Percentiles rank a stretch among this genome's conserved stretches.
Evolutionary conservation across 768 basidiomycete species (phyloP).

Genomic region (Pseudohyphozyma bogoriensis): DNA sequence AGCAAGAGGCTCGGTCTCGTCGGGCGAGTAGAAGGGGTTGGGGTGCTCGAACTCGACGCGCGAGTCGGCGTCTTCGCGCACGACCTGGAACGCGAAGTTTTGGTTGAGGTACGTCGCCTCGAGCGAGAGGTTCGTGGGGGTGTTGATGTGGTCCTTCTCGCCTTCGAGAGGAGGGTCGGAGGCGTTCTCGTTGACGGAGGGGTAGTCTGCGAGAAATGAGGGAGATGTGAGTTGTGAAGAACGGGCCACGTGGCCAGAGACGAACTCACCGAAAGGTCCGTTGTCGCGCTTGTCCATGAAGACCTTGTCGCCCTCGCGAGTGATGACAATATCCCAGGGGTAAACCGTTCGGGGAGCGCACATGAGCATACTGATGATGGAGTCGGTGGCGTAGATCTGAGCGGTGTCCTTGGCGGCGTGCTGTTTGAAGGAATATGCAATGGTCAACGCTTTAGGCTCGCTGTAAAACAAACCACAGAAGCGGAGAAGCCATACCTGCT

Average conservation of each 20-base stretch:
- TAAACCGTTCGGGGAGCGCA: conserved; percentile 88
- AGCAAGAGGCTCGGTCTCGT: conserved; percentile 89
- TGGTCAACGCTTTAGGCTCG: conserved; percentile 12
- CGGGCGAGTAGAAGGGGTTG: conserved; percentile 90
- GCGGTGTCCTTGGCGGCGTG: conserved; percentile 71
- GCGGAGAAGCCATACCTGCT: conserved; percentile 52
- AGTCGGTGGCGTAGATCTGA: conserved; percentile 85
- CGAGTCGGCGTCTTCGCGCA: conserved; percentile 56
- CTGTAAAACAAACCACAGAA: not conserved
- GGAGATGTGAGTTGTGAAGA: not conserved
- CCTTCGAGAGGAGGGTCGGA: conserved; percentile 81
- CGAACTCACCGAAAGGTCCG: conserved; percentile 63
- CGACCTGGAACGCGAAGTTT: conserved; percentile 94
- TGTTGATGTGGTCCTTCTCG: conserved; percentile 66
- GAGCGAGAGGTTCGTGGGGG: conserved; percentile 81
- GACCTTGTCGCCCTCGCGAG: conserved; percentile 81
- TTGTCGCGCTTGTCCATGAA: conserved; percentile 93
- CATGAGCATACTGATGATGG: conserved; percentile 91
- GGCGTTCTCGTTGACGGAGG: conserved; percentile 98
- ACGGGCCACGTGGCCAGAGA: not conserved
- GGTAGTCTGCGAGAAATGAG: conserved; percentile 59
- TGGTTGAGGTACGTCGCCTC: conserved; percentile 99
- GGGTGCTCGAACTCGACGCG: conserved; percentile 68
- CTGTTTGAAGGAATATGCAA: conserved; percentile 53
- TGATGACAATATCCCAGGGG: conserved; percentile 96